Conservation (phyloP, 345 rosid species). For the Gossypium ekmanianum region DNA sequence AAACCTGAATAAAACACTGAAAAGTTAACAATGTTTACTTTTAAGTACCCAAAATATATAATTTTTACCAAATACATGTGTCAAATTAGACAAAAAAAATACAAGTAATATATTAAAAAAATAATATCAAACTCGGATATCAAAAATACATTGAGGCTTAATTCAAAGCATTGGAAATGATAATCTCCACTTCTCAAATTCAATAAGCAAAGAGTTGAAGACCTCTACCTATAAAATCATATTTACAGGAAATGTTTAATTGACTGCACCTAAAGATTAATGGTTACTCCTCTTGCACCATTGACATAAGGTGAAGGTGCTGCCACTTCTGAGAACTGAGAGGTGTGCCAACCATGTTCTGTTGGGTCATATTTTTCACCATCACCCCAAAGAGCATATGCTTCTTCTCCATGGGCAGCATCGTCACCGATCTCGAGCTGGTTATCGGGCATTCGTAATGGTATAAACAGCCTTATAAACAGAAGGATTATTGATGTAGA, state of each 20-base stretch:
- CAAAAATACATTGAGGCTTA: too few relatives aligned
- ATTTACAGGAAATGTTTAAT: too few relatives aligned
- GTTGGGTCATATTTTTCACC: conserved; percentile 84
- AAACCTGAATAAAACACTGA: fast-evolving
- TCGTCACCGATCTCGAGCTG: conserved; percentile 81
- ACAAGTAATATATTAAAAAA: too few relatives aligned
- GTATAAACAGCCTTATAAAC: conserved; percentile 54
- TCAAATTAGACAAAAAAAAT: too few relatives aligned
- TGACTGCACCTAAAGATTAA: conserved; percentile 25
- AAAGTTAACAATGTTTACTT: too few relatives aligned
- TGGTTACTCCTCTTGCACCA: conserved; percentile 78
- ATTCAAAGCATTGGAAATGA: too few relatives aligned
- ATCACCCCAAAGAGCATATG: conserved; percentile 96
- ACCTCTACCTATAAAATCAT: too few relatives aligned
- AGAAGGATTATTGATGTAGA: conserved; percentile 62
- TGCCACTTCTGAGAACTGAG: conserved; percentile 30
- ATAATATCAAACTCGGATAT: too few relatives aligned
- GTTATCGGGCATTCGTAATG: conserved; percentile 78
- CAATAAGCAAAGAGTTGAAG: too few relatives aligned
- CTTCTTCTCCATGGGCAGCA: conserved; percentile 94
- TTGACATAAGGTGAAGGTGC: conserved; percentile 47
- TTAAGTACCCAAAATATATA: too few relatives aligned
- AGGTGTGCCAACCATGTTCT: conserved; percentile 38
- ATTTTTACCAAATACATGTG: too few relatives aligned
- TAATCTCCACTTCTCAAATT: too few relatives aligned